A percentile compares a stretch with the other conserved stretches of the same genome.
Conservation (phyloP, 495 filamentous ascomycete species). For the Penicillium lagena region DNA sequence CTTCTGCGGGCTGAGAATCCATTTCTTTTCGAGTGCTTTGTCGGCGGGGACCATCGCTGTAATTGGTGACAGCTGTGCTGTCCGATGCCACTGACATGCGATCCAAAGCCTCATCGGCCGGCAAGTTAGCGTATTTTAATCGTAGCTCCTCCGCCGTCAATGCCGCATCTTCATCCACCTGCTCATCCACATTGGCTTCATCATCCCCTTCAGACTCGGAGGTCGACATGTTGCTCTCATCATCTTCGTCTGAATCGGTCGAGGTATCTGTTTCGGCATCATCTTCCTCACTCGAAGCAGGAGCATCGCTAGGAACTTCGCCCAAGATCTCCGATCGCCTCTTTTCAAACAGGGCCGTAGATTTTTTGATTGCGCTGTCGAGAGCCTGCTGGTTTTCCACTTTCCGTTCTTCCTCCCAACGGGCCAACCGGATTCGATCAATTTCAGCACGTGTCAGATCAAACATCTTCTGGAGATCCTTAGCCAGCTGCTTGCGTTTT, state of each 20-base stretch:
- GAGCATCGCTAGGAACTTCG: slow-evolving; percentile 32
- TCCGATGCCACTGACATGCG: slow-evolving; percentile 21
- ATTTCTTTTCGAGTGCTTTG: slow-evolving; percentile 17
- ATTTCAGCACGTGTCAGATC: slow-evolving; percentile 71
- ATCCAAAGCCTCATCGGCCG: slow-evolving; percentile 22
- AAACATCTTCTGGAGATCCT: slow-evolving; percentile 68
- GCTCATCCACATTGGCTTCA: slow-evolving; percentile 48
- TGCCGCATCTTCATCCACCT: slow-evolving; percentile 69
- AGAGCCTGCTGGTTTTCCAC: slow-evolving; percentile 72
- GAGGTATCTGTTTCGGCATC: slow-evolving; percentile 37
- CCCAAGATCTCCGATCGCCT: slow-evolving; percentile 46
- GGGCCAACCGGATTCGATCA: slow-evolving; percentile 61
- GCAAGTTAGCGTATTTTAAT: slow-evolving; percentile 71
- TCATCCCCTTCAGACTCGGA: slow-evolving; percentile 38
- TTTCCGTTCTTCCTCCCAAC: slow-evolving; percentile 84
- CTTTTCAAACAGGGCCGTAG: slow-evolving; percentile 50
- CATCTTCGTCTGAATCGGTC: slow-evolving; percentile 32
- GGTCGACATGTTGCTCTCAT: slow-evolving; percentile 68
- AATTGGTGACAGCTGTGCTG: slow-evolving; percentile 7
- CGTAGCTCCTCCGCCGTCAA: slow-evolving; percentile 75
- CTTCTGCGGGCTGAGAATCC: slow-evolving; percentile 14
- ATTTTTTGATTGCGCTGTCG: slow-evolving; percentile 74
- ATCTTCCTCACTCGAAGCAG: slow-evolving; percentile 43
- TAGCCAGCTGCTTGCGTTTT: slow-evolving; percentile 63
- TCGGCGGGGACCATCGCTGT: slow-evolving; percentile 10